A percentile compares a stretch with the other conserved stretches of the same genome.
Conservation (phyloP, 2,329 filamentous ascomycete genomes). For the Neopestalotiopsis clavispora region DNA sequence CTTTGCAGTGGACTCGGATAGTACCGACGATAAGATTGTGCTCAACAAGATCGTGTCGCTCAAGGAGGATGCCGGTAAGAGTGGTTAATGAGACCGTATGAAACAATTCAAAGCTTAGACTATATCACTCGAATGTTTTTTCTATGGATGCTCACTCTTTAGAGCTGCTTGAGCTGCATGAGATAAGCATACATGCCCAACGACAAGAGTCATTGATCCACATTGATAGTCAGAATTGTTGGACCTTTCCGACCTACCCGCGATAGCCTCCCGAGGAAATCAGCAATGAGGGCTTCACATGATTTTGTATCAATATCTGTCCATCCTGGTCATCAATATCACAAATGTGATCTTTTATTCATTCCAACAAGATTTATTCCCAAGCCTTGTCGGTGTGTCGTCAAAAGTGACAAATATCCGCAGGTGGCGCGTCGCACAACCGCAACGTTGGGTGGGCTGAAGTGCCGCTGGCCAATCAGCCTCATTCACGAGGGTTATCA, state of each 20-base stretch:
- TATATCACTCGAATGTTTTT: neutral
- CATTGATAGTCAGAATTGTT: neutral
- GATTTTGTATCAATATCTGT: no score
- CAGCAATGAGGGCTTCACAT: neutral
- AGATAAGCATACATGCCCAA: neutral
- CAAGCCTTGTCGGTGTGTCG: neutral
- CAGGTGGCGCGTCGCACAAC: neutral
- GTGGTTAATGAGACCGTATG: conserved; percentile 11
- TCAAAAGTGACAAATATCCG: neutral
- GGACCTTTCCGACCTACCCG: neutral
- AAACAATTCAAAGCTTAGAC: neutral
- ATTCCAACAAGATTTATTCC: neutral
- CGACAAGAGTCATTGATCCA: neutral
- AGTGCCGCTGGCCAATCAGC: neutral
- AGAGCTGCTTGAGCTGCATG: neutral
- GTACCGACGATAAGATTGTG: conserved; percentile 78
- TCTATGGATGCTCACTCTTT: neutral
- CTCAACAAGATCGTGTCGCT: conserved; percentile 91
- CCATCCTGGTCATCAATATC: neutral
- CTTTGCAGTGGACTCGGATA: conserved; percentile 81
- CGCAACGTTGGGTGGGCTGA: neutral
- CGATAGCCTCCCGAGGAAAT: neutral
- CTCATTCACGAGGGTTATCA: neutral
- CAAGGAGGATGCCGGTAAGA: conserved; percentile 84
- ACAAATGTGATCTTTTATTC: neutral